phyloP scores from a whole-genome alignment of 805 yeast genomes.

The Kuraishia borneana region DNA sequence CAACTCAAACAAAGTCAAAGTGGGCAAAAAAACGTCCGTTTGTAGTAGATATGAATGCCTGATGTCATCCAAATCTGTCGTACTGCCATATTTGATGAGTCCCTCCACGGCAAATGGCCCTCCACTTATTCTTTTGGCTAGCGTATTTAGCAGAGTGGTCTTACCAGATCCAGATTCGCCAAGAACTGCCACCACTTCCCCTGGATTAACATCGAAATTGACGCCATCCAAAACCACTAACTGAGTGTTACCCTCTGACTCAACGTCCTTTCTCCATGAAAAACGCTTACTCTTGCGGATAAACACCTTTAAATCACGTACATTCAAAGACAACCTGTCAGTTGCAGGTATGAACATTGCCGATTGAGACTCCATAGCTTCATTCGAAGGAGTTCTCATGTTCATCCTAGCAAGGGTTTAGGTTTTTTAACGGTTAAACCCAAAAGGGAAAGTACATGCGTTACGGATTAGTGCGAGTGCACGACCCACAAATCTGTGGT shows the following conservation, averaged over 20 bases:
- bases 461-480: too few relatives aligned
- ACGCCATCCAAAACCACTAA: slow-evolving; percentile 32
- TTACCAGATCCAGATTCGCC: slow-evolving; percentile 79
- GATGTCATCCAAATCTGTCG: slow-evolving; percentile 11
- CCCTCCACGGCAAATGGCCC: slow-evolving; percentile 32
- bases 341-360: background rate
- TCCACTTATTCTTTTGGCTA: slow-evolving; percentile 35
- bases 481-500: too few relatives aligned
- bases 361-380: too few relatives aligned
- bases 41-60: slow-evolving; percentile 50
- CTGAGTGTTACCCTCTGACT: background rate
- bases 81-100: slow-evolving; percentile 19
- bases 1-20: slow-evolving; percentile 56
- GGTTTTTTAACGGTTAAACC: too few relatives aligned
- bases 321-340: background rate
- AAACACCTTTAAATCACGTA: background rate
- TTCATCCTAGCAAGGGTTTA: too few relatives aligned
- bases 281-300: background rate
- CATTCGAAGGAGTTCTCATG: too few relatives aligned
- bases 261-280: background rate
- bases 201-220: slow-evolving; percentile 46
- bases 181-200: slow-evolving; percentile 56
- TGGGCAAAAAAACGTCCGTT: slow-evolving; percentile 53
- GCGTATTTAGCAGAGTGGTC: slow-evolving; percentile 56
- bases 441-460: too few relatives aligned